A percentile compares a stretch with the other conserved stretches of the same genome.
phyloP scores from a whole-genome alignment of 2,329 filamentous ascomycete genomes.

The Fusarium citri region DNA sequence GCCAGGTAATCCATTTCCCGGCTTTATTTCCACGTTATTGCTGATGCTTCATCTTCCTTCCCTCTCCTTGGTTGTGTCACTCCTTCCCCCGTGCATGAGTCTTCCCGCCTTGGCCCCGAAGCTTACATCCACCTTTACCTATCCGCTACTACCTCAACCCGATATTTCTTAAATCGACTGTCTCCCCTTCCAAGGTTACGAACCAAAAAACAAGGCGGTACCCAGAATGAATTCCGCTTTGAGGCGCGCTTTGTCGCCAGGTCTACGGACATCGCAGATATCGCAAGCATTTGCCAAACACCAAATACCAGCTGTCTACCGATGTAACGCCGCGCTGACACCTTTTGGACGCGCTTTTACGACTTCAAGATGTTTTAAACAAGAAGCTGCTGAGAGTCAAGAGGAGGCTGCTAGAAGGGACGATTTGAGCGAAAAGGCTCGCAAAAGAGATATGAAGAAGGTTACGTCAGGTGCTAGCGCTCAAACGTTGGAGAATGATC shows the following conservation, averaged over 20 bases:
- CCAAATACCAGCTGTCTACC: slow-evolving; percentile 11
- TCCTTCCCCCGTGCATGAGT: not conserved
- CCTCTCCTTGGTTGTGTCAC: not conserved
- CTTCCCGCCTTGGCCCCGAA: slow-evolving; percentile 13
- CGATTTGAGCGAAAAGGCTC: slow-evolving; percentile 36
- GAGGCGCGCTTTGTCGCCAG: slow-evolving; percentile 30
- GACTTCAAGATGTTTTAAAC: slow-evolving; percentile 23
- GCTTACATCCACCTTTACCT: slow-evolving; percentile 17
- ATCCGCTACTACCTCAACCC: not conserved
- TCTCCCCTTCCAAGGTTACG: not conserved
- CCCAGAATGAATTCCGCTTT: slow-evolving; percentile 38
- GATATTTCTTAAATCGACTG: not conserved
- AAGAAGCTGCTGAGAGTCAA: slow-evolving; percentile 13
- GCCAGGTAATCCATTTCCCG: slow-evolving; percentile 3
- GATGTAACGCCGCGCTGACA: not conserved
- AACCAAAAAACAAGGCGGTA: not conserved
- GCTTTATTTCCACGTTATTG: slow-evolving; percentile 26
- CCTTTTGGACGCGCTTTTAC: slow-evolving; percentile 36
- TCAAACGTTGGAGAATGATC: slow-evolving; percentile 43
- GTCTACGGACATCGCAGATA: slow-evolving; percentile 13
- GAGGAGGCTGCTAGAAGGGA: slow-evolving; percentile 14
- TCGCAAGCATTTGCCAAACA: slow-evolving; percentile 8
- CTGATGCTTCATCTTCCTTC: not conserved
- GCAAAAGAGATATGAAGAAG: slow-evolving; percentile 37
- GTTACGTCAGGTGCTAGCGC: slow-evolving; percentile 42